Conservation (phyloP, 225 moss, liverwort and hornwort genomes). For the Pseudoscleropodium purum region DNA sequence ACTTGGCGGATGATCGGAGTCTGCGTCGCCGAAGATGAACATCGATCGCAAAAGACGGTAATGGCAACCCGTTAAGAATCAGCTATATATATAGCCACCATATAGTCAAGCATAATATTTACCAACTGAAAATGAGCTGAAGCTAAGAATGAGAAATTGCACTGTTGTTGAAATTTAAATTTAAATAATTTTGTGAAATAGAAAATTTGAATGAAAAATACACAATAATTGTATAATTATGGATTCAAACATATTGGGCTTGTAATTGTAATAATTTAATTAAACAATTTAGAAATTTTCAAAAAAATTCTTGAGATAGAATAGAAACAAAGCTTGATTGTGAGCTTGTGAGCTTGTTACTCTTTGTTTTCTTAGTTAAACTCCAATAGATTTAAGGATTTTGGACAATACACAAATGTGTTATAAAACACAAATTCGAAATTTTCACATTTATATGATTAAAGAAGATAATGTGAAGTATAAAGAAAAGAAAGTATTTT, state of each 20-base stretch:
- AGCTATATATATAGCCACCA: not conserved
- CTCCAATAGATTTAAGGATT: accelerated
- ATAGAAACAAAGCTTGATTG: no score
- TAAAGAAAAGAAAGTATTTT: no score
- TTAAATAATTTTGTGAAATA: not conserved
- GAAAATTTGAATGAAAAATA: not conserved
- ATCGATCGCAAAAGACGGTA: not conserved
- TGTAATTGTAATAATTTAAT: not conserved
- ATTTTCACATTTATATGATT: no score
- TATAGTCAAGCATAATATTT: not conserved
- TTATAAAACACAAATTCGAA: not conserved
- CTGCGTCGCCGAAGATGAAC: not conserved
- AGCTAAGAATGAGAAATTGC: not conserved
- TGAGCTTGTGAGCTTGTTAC: no score
- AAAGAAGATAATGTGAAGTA: no score
- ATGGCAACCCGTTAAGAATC: no score
- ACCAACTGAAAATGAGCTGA: not conserved
- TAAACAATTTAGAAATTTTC: not conserved
- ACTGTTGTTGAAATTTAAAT: not conserved
- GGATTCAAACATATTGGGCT: not conserved
- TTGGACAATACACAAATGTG: not conserved
- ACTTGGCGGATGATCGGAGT: not conserved
- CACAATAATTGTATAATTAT: not conserved
- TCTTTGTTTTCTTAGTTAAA: not conserved
- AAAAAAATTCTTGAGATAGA: no score